phyloP scores from a whole-genome alignment of 2,329 filamentous ascomycete genomes.

The Spiromastix sp. region DNA sequence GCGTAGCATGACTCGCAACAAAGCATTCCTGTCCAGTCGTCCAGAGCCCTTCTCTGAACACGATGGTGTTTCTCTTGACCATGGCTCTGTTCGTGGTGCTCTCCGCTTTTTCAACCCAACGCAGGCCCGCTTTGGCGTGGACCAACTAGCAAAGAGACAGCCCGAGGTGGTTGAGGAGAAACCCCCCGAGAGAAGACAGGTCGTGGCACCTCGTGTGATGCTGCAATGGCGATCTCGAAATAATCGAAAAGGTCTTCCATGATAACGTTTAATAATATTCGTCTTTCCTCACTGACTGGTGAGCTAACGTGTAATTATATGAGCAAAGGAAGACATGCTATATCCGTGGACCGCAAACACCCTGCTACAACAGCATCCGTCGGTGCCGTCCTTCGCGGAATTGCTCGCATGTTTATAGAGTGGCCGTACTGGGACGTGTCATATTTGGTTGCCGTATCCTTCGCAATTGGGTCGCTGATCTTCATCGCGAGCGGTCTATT shows the following conservation, averaged over 20 bases:
- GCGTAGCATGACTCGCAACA: too few relatives aligned
- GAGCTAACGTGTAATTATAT: too few relatives aligned
- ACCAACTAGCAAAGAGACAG: too few relatives aligned
- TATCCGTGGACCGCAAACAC: conserved; percentile 24
- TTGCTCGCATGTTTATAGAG: conserved; percentile 39
- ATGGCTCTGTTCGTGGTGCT: background rate
- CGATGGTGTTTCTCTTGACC: background rate
- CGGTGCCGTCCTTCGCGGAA: conserved; percentile 23
- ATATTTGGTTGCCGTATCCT: conserved; percentile 43
- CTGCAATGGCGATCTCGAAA: conserved; percentile 37
- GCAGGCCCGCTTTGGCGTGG: too few relatives aligned
- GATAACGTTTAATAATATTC: too few relatives aligned
- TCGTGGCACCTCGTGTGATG: too few relatives aligned
- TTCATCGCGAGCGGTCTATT: conserved; percentile 56
- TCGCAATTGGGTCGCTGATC: conserved; percentile 44
- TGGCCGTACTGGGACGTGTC: conserved; percentile 49
- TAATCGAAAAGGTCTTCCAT: conserved; percentile 40
- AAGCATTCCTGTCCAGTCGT: too few relatives aligned
- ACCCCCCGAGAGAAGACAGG: too few relatives aligned
- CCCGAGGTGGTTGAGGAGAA: too few relatives aligned
- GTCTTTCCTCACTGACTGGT: too few relatives aligned
- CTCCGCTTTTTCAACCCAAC: too few relatives aligned
- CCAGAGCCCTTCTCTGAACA: too few relatives aligned
- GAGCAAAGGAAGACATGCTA: conserved; percentile 20
- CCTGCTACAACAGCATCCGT: conserved; percentile 12